These are phyloP conservation scores for Microascus cirrosus DNA, from an alignment of 2,329 filamentous ascomycete genomes.

Conservation along the genomic window DNA sequence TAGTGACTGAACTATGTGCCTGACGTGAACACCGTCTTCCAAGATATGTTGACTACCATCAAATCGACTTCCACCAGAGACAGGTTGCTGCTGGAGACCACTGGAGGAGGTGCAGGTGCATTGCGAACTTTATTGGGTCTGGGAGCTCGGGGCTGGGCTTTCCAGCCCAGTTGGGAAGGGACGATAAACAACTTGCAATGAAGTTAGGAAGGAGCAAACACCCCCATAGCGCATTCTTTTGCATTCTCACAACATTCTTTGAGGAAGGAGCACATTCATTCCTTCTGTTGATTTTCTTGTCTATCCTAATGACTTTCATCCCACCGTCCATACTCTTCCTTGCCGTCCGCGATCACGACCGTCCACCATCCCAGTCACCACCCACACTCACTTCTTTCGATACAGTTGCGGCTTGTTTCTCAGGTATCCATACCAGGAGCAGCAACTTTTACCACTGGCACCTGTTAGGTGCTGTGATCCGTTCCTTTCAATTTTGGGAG, in stretches of 20 bases:
- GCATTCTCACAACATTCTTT: background rate
- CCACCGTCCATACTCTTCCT: background rate
- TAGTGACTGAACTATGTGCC: too few relatives aligned
- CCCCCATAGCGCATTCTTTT: background rate
- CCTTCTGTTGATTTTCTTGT: background rate
- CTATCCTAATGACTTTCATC: background rate
- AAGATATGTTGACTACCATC: too few relatives aligned
- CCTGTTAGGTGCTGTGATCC: background rate
- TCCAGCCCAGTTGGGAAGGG: background rate
- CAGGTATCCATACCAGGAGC: background rate
- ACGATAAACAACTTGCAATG: background rate
- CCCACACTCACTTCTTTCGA: background rate
- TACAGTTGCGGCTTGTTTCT: background rate
- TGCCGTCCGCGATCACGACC: background rate
- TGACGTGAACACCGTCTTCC: too few relatives aligned
- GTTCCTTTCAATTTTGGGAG: background rate
- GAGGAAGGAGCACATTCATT: background rate
- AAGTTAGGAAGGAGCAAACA: background rate
- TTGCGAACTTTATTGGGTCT: too few relatives aligned
- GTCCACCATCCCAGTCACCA: background rate
- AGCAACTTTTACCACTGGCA: background rate
- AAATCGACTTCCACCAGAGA: too few relatives aligned
- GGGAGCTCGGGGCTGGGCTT: background rate
- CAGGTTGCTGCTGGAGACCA: too few relatives aligned
- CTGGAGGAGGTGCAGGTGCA: too few relatives aligned